Conservation (phyloP, 441 rosid species). For the Croton laevigatus region DNA sequence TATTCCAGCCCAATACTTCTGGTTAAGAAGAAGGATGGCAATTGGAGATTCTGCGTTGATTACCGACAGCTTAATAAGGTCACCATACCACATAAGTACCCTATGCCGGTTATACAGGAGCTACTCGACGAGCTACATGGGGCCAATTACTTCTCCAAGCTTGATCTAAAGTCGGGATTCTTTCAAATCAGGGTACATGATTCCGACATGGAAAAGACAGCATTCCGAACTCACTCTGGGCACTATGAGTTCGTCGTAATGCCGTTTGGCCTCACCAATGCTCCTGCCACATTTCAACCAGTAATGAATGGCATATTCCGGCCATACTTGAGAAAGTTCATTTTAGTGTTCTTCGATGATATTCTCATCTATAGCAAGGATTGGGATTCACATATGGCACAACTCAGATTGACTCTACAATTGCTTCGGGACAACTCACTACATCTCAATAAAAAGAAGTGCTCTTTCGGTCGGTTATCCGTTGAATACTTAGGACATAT, state of each 20-base stretch:
- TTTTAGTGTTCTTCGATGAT: neutral
- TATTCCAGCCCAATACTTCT: neutral
- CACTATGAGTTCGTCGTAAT: neutral
- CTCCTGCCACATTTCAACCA: too few species aligned
- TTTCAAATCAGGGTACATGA: neutral
- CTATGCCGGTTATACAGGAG: too few species aligned
- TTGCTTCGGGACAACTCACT: neutral
- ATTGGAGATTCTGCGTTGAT: neutral
- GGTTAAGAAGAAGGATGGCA: neutral
- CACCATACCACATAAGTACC: too few species aligned
- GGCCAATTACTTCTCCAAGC: neutral
- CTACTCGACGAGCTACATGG: neutral
- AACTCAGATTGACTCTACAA: neutral
- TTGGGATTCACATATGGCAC: neutral
- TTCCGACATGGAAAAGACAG: neutral
- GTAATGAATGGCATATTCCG: neutral
- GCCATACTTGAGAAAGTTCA: neutral
- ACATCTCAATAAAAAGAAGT: neutral
- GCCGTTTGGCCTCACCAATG: neutral
- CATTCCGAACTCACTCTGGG: neutral
- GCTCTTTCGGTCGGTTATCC: neutral
- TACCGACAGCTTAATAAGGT: neutral
- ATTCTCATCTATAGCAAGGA: neutral
- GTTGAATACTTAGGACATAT: neutral
- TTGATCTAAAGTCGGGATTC: neutral